Evolutionary conservation across 305 asterid species (phyloP).

Genomic region (Petunia hybrid): DNA sequence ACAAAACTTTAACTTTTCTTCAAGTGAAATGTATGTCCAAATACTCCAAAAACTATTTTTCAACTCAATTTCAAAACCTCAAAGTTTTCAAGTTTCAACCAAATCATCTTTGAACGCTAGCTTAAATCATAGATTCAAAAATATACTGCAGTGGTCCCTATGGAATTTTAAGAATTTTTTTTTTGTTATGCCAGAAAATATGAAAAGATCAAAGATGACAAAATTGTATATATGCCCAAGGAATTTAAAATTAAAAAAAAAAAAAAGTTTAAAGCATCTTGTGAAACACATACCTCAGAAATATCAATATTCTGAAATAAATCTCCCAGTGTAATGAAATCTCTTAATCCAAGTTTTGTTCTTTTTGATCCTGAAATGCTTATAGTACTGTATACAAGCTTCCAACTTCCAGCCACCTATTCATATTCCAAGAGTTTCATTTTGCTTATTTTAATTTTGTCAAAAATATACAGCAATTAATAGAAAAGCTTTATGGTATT

Average conservation of each 20-base stretch:
- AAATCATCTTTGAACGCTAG: too few relatives aligned
- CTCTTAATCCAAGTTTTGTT: constrained; percentile 88
- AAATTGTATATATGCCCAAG: too few relatives aligned
- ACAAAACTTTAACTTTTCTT: too few relatives aligned
- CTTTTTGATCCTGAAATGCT: constrained; percentile 83
- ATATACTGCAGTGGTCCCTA: too few relatives aligned
- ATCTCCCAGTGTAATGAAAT: constrained; percentile 77
- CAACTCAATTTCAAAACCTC: too few relatives aligned
- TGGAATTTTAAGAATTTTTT: too few relatives aligned
- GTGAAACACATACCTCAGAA: constrained; percentile 60
- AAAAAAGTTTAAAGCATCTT: background rate
- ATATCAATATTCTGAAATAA: constrained; percentile 67
- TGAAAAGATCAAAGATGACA: too few relatives aligned
- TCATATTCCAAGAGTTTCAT: constrained; percentile 21
- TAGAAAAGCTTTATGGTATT: background rate
- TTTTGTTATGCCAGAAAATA: too few relatives aligned
- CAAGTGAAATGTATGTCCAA: too few relatives aligned
- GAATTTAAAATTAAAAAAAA: background rate
- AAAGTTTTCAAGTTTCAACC: too few relatives aligned
- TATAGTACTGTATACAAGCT: constrained; percentile 83
- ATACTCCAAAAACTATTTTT: too few relatives aligned
- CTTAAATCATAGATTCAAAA: too few relatives aligned
- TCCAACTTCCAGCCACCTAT: constrained; percentile 87
- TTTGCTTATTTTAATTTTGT: background rate
- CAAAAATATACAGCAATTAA: constrained; percentile 4